A percentile compares a stretch with the other conserved stretches of the same genome.
Evolutionary conservation across 2,329 filamentous ascomycete species (phyloP).

Genomic region (Phialocephala sp.): DNA sequence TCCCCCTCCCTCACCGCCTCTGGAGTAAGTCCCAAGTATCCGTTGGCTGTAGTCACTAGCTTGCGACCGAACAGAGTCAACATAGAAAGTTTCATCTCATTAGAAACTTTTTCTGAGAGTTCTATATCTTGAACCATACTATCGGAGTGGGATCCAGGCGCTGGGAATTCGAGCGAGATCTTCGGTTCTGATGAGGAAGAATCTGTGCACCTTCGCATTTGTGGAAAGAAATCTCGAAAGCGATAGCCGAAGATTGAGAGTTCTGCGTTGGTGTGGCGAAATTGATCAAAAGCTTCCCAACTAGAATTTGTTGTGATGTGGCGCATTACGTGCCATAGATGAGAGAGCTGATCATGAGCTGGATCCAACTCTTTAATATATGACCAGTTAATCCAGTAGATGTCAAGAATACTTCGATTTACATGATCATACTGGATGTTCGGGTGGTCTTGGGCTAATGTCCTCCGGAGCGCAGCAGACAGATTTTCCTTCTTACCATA

Average conservation of each 20-base stretch:
- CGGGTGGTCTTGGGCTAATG: slow-evolving; percentile 6
- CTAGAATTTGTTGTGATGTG: neutral
- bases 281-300: slow-evolving; percentile 19
- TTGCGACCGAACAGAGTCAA: neutral
- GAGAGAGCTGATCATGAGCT: neutral
- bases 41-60: neutral
- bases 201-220: neutral
- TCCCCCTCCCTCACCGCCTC: slow-evolving; percentile 13
- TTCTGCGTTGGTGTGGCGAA: slow-evolving; percentile 22
- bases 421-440: neutral
- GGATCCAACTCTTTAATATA: too few relatives aligned
- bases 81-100: neutral
- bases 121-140: too few relatives aligned
- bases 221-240: slow-evolving; percentile 18
- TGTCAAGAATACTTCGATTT: slow-evolving; percentile 6
- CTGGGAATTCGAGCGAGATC: neutral
- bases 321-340: neutral
- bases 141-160: too few relatives aligned
- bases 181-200: neutral
- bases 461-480: slow-evolving; percentile 12
- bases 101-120: too few relatives aligned
- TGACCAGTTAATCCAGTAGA: slow-evolving; percentile 8
- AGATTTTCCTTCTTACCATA: neutral
- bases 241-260: slow-evolving; percentile 16
- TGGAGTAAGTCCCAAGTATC: slow-evolving; percentile 4